phyloP scores from a whole-genome alignment of 371 early-diverging fungal species.

The Chytridiales sp. region DNA sequence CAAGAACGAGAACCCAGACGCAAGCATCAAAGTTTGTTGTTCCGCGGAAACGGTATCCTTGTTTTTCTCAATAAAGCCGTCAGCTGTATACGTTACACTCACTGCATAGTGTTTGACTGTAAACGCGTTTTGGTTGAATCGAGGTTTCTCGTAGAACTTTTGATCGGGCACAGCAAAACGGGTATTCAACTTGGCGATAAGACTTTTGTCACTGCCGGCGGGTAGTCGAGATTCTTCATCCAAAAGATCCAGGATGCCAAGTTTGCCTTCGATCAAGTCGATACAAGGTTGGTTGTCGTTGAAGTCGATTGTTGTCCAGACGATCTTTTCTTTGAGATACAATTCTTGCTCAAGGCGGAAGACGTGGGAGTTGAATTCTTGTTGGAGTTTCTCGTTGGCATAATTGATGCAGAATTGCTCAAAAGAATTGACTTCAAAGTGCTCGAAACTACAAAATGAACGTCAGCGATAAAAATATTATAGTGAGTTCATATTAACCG shows the following conservation, averaged over 20 bases:
- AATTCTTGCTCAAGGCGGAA: constrained; percentile 98
- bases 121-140: constrained; percentile 71
- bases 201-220: constrained; percentile 79
- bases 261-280: constrained; percentile 94
- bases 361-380: constrained; percentile 83
- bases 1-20: constrained; percentile 70
- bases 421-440: constrained; percentile 97
- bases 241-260: constrained; percentile 92
- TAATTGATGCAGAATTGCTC: constrained; percentile 97
- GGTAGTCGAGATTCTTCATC: constrained; percentile 97
- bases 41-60: constrained; percentile 98
- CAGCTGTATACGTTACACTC: constrained; percentile 73
- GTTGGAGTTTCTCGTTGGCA: constrained; percentile 80
- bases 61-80: constrained; percentile 98
- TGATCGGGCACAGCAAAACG: constrained; percentile 68
- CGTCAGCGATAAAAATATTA: not conserved
- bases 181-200: constrained; percentile 81
- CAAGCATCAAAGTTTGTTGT: constrained; percentile 68
- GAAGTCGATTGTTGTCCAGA: constrained; percentile 89
- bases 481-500: too few relatives aligned
- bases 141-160: constrained; percentile 85
- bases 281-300: constrained; percentile 99
- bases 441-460: constrained; percentile 67
- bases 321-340: constrained; percentile 89
- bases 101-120: constrained; percentile 78